phyloP scores from a whole-genome alignment of 495 filamentous ascomycete species.

The Talaromyces ruber region DNA sequence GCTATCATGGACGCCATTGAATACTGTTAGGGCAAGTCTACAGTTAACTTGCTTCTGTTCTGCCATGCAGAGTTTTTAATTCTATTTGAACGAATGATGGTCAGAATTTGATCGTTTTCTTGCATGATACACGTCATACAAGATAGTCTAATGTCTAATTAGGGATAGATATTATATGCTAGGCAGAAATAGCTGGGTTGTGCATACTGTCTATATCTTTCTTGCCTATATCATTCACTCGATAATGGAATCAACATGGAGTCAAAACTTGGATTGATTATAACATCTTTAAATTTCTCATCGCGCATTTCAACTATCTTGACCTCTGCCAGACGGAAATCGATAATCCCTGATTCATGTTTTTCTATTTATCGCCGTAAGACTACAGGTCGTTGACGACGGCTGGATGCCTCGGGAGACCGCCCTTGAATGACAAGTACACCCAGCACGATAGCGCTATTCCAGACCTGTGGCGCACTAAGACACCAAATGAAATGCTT shows the following conservation, averaged over 20 bases:
- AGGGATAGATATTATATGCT: background rate
- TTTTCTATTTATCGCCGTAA: no score
- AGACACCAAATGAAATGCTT: no score
- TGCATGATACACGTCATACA: background rate
- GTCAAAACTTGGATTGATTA: no score
- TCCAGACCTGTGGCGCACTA: no score
- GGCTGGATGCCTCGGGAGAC: no score
- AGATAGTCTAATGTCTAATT: background rate
- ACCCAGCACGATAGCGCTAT: no score
- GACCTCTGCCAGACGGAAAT: no score
- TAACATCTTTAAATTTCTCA: background rate
- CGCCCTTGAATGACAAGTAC: no score
- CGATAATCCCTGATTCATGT: no score
- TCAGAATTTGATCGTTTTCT: background rate
- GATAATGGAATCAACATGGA: no score
- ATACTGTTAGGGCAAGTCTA: slow-evolving; percentile 4
- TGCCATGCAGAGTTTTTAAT: slow-evolving; percentile 7
- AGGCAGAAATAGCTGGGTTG: background rate
- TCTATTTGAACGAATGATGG: background rate
- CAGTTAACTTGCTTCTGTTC: slow-evolving; percentile 7
- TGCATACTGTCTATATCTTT: background rate
- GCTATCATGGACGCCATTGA: background rate
- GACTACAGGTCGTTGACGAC: no score
- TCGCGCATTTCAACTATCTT: no score
- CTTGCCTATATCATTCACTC: background rate